Percentiles rank a stretch among this genome's conserved stretches.
phyloP scores from a whole-genome alignment of 495 filamentous ascomycete species.

The Margaritispora aquatica region DNA sequence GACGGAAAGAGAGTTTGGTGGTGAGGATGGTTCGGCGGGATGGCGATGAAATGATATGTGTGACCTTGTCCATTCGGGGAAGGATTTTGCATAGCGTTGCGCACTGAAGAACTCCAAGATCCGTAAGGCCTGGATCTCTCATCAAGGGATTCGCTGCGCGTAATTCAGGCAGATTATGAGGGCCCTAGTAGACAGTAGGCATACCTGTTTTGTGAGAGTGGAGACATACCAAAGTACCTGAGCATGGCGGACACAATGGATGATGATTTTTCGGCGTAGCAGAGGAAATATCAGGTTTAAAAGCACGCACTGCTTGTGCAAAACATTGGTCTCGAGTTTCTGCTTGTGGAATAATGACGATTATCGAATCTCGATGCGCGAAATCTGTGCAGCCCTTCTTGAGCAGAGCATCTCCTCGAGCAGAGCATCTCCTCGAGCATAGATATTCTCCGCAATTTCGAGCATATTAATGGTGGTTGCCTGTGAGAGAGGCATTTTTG shows the following conservation, averaged over 20 bases:
- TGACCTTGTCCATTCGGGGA: not conserved
- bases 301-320: not conserved
- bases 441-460: not conserved
- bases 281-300: not conserved
- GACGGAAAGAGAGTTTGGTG: not conserved
- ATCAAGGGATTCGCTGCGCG: not conserved
- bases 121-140: conserved; percentile 4
- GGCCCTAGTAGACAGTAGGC: not conserved
- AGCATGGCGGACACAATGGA: conserved; percentile 14
- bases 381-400: not conserved
- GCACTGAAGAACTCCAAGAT: not conserved
- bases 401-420: not conserved
- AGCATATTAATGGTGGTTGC: not conserved
- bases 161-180: not conserved
- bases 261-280: not conserved
- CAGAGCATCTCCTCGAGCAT: not conserved
- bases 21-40: conserved; percentile 7
- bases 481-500: too few relatives aligned
- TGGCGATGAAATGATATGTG: conserved; percentile 10
- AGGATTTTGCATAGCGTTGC: conserved; percentile 1
- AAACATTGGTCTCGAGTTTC: not conserved
- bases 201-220: not conserved
- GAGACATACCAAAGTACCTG: conserved; percentile 1
- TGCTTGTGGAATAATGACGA: not conserved
- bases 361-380: not conserved